Evolutionary conservation across 257 asterid genomes (phyloP).

Genomic region (Gardenia jasminoides): DNA sequence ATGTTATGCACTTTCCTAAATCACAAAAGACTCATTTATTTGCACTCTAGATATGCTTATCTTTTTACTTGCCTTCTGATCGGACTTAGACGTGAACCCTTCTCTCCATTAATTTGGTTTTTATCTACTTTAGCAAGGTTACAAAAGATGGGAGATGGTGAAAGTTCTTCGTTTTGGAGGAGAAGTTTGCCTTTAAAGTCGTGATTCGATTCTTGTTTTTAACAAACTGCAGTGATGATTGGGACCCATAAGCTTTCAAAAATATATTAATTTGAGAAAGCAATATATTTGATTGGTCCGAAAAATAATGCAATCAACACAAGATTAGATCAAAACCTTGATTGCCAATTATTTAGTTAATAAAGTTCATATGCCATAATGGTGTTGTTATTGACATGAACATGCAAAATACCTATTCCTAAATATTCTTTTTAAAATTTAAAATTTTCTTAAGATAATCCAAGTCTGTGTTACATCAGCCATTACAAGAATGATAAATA

Average conservation of each 20-base stretch:
- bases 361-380: no score
- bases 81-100: not conserved
- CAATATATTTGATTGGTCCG: conserved; percentile 33
- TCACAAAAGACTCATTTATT: not conserved
- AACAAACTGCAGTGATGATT: conserved; percentile 8
- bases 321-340: not conserved
- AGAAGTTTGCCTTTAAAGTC: conserved; percentile 24
- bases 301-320: conserved; percentile 22
- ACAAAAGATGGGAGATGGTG: conserved; percentile 18
- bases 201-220: conserved; percentile 5
- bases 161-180: conserved; percentile 33
- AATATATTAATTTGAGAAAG: not conserved
- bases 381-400: no score
- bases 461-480: no score
- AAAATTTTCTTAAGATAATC: no score
- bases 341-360: no score
- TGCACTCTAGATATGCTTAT: not conserved
- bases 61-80: not conserved
- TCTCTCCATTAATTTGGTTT: not conserved
- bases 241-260: conserved; percentile 6
- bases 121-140: not conserved
- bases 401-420: no score
- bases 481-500: no score
- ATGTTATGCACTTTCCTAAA: not conserved
- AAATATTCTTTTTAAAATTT: no score